Base-by-base conservation (phyloP, 2,329 filamentous ascomycete species). In the Didymella keratinophila region DNA sequence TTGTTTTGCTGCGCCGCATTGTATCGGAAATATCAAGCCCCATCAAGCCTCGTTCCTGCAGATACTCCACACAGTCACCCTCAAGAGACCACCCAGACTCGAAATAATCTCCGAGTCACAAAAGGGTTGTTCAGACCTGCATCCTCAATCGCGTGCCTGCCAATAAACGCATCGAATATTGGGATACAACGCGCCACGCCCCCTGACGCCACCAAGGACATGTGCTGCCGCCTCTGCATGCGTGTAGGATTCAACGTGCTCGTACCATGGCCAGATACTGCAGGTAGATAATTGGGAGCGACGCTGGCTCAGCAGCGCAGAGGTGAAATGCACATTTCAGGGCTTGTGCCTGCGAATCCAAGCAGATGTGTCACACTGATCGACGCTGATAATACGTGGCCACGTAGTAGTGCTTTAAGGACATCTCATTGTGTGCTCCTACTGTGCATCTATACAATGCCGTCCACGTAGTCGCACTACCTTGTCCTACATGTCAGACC, bases 71-170 rank as follows among this genome's bases (percentile, higher is more conserved):
- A 11, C 55, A 28, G 11, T 49, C 49, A 49, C 49, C 8, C 23
- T 46, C 47, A 1, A 42, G 42, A 45, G 45, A 32, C 56, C 46
- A 47, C 37, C 50, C 46, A 23, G 30, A 32, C 44, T 51, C 37
- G 44, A 55, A 52, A 61, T 63, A 63, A 69, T 70, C 57, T 70
- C 67, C 67, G 66, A 59, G 12, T 67, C 66, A 66, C 64, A 64
- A 30, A 50, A 63, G 48, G 56, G 56, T 54, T 48, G 49, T 58
- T 49, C 47, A 61, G 42, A 37, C 44, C 30, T 45, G 45, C 46
- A 53, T 16, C 32, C 49, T 57, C 62, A 58, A 60, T 47, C 48
- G 37, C 20, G 18, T 39, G 25, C 32, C 58, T 28, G 36, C 65
- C 62, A 66, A 67, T 65, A 54, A 64, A 25, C 34, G 43, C 36